Conservation (phyloP, 148 eudicot genomes). For the Rhododendron vialii region DNA sequence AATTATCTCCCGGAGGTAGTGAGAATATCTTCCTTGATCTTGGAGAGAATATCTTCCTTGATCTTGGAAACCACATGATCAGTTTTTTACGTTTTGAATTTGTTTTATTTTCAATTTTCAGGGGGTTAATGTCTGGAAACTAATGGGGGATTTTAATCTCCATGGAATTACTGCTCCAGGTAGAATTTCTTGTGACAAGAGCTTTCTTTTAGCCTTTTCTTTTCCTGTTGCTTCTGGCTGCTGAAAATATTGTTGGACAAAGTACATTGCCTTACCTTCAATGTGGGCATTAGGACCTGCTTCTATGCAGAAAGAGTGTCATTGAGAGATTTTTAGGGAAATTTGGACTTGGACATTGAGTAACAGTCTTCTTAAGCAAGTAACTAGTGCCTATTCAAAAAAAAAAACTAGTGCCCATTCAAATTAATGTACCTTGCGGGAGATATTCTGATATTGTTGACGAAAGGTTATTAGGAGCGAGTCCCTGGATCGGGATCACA, state of each 20-base stretch:
- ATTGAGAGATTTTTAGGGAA: not conserved
- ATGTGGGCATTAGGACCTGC: not conserved
- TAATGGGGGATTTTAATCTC: conserved; percentile 96
- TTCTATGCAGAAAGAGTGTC: not conserved
- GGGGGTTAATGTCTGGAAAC: conserved; percentile 94
- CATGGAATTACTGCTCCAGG: conserved; percentile 98
- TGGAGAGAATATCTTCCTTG: not conserved
- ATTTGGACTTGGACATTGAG: not conserved
- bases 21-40: not conserved
- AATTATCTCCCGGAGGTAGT: conserved; percentile 84
- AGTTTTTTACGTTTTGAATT: not conserved
- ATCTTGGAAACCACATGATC: not conserved
- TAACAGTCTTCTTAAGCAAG: not conserved
- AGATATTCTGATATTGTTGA: not conserved
- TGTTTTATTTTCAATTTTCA: conserved; percentile 24
- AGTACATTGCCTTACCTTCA: not conserved
- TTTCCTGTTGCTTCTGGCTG: not conserved
- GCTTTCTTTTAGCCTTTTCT: conserved; percentile 4
- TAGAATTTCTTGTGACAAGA: conserved; percentile 13
- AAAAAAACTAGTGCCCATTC: not conserved
- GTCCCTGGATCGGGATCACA: not conserved
- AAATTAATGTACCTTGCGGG: not conserved
- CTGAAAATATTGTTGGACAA: not conserved
- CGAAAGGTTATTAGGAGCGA: not conserved
- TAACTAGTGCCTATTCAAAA: not conserved